Conservation (phyloP, 768 basidiomycete genomes). For the Pholiota molesta region DNA sequence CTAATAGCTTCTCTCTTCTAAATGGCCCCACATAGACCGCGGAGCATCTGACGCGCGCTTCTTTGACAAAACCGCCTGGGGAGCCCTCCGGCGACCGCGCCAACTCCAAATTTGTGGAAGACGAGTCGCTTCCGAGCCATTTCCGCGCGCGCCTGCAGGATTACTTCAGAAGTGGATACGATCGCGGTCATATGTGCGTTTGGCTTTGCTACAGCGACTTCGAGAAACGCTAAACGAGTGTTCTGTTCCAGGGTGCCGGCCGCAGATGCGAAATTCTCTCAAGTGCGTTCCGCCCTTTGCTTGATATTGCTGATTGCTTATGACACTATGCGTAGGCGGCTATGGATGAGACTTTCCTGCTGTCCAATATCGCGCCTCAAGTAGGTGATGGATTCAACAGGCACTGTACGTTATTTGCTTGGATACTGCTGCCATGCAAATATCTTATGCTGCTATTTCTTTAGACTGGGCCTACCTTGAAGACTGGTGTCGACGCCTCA, state of each 20-base stretch:
- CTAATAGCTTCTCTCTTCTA: not conserved
- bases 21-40: constrained; percentile 66
- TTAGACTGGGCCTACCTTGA: constrained; percentile 96
- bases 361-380: constrained; percentile 98
- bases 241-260: constrained; percentile 78
- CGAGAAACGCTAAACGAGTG: not conserved
- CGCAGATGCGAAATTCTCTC: constrained; percentile 91
- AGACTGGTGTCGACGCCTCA: constrained; percentile 92
- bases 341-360: constrained; percentile 95
- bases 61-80: constrained; percentile 48
- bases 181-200: constrained; percentile 92
- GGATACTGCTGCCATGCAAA: not conserved
- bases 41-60: constrained; percentile 86
- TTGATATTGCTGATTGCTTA: not conserved
- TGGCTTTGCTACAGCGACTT: not conserved
- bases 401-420: constrained; percentile 68
- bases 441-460: not conserved
- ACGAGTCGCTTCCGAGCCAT: constrained; percentile 68
- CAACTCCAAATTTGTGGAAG: constrained; percentile 83
- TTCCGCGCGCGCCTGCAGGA: constrained; percentile 88
- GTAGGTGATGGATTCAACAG: constrained; percentile 97
- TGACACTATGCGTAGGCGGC: constrained; percentile 55
- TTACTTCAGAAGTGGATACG: constrained; percentile 93
- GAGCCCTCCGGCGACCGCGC: constrained; percentile 63
- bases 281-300: constrained; percentile 43